These are phyloP conservation scores for Irpex lacteus DNA, from an alignment of 1,284 basidiomycete genomes.

Conservation along the genomic window DNA sequence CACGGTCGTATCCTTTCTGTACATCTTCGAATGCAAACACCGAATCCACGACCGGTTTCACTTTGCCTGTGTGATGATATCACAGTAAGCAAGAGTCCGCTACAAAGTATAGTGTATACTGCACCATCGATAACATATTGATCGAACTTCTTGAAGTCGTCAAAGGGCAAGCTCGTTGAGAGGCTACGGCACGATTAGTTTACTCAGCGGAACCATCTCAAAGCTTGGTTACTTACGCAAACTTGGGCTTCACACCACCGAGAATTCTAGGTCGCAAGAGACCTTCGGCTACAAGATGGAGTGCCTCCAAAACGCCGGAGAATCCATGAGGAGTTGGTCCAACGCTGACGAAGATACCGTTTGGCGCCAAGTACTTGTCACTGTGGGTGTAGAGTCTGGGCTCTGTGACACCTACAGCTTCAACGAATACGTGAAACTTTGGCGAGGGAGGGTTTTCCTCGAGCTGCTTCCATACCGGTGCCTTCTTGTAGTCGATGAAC, in stretches of 20 bases:
- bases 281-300: conserved; percentile 8
- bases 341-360: conserved; percentile 44
- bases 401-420: conserved; percentile 27
- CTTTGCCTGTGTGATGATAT: conserved; percentile 34
- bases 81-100: background rate
- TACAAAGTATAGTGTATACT: conserved; percentile 3
- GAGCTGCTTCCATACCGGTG: conserved; percentile 29
- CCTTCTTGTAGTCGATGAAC: conserved; percentile 41
- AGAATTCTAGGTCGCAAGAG: conserved; percentile 35
- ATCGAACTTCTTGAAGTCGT: conserved; percentile 34
- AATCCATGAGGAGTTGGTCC: conserved; percentile 33
- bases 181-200: conserved; percentile 22
- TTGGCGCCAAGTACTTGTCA: conserved; percentile 43
- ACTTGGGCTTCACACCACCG: conserved; percentile 42
- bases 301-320: background rate
- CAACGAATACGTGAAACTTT: conserved; percentile 24
- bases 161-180: conserved; percentile 27
- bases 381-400: conserved; percentile 38
- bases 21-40: conserved; percentile 54
- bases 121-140: conserved; percentile 40
- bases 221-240: conserved; percentile 32
- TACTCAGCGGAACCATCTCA: background rate
- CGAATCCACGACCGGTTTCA: conserved; percentile 60
- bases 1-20: conserved; percentile 53
- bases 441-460: conserved; percentile 22